Conservation (phyloP, 257 asterid species). For the Parsonsia alboflavescens region DNA sequence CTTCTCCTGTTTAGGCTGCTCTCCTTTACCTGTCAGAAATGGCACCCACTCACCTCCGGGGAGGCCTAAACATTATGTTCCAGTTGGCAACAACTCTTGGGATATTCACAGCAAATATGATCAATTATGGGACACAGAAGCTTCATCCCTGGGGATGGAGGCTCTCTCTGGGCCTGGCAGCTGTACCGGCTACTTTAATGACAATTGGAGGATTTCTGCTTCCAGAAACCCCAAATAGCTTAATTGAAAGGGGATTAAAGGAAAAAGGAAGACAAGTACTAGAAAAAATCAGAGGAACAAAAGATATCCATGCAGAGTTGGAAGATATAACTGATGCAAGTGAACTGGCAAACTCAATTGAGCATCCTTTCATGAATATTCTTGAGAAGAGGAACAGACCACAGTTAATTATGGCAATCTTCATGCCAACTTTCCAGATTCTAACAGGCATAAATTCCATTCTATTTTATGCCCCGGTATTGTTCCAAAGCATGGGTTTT, state of each 20-base stretch:
- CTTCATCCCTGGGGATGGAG: slow-evolving; percentile 85
- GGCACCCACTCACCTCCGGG: slow-evolving; percentile 84
- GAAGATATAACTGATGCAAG: slow-evolving; percentile 48
- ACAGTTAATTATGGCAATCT: slow-evolving; percentile 29
- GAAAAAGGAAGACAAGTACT: slow-evolving; percentile 33
- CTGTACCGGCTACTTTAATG: slow-evolving; percentile 47
- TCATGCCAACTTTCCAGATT: slow-evolving; percentile 58
- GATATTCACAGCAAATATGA: slow-evolving; percentile 87
- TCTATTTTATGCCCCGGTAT: slow-evolving; percentile 57
- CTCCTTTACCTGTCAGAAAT: slow-evolving; percentile 76
- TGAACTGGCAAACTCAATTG: slow-evolving; percentile 33
- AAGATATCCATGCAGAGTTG: slow-evolving; percentile 45
- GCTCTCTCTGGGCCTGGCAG: slow-evolving; percentile 77
- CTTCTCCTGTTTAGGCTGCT: slow-evolving; percentile 45
- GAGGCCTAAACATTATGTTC: slow-evolving; percentile 81
- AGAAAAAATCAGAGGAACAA: slow-evolving; percentile 39
- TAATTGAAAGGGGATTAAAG: slow-evolving; percentile 42
- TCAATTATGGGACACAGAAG: slow-evolving; percentile 65
- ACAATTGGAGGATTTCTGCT: slow-evolving; percentile 36
- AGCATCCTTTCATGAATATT: slow-evolving; percentile 37
- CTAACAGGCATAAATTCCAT: slow-evolving; percentile 63
- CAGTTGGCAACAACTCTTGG: slow-evolving; percentile 82
- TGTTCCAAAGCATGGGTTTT: slow-evolving; percentile 52
- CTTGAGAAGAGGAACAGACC: slow-evolving; percentile 44
- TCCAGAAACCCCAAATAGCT: slow-evolving; percentile 61